phyloP scores from a whole-genome alignment of 768 basidiomycete genomes.

The Kwoniella newhampshirensis region DNA sequence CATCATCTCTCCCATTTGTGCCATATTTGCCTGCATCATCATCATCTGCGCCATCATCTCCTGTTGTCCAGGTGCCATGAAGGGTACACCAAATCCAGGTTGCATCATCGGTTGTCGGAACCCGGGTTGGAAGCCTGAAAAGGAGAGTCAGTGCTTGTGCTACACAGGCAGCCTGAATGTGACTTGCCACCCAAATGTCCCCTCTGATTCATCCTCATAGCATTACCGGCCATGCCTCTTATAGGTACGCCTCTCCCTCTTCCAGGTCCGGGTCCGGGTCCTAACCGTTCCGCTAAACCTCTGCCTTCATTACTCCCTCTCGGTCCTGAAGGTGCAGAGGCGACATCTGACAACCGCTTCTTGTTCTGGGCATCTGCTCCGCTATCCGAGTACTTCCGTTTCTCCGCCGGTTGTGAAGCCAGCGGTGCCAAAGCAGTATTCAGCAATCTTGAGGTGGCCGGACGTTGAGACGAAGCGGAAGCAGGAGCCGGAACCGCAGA shows the following conservation, averaged over 20 bases:
- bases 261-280: conserved; percentile 43
- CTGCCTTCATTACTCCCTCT: conserved; percentile 63
- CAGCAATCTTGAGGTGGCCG: conserved; percentile 30
- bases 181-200: conserved; percentile 18
- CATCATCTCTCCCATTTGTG: conserved; percentile 53
- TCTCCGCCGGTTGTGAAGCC: conserved; percentile 32
- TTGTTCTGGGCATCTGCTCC: conserved; percentile 30
- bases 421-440: conserved; percentile 42
- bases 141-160: neutral
- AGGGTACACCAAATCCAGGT: conserved; percentile 30
- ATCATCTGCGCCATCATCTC: conserved; percentile 87
- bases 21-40: conserved; percentile 83
- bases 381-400: conserved; percentile 38
- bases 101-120: conserved; percentile 33
- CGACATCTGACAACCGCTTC: conserved; percentile 36
- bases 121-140: conserved; percentile 30
- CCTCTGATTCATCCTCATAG: conserved; percentile 11
- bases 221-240: conserved; percentile 11
- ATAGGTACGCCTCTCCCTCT: conserved; percentile 22
- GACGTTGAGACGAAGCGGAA: conserved; percentile 6
- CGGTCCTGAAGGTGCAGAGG: conserved; percentile 67
- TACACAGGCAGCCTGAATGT: neutral
- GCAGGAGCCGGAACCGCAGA: conserved; percentile 8
- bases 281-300: conserved; percentile 80
- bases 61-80: conserved; percentile 49